Base-by-base conservation (phyloP, 139 green algal genomes). In the Chlorella sp. region DNA sequence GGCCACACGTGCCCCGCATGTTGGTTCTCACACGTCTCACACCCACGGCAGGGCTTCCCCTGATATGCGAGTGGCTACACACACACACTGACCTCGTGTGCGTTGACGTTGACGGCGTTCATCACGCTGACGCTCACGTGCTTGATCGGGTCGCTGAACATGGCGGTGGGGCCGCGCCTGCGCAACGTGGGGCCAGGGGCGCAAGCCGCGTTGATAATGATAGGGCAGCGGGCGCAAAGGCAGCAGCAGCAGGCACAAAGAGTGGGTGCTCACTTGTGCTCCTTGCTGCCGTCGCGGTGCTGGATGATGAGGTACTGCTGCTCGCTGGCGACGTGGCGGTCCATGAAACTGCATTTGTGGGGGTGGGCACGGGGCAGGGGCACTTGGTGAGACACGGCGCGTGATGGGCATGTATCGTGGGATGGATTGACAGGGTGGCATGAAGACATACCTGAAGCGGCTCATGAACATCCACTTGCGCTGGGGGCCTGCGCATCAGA, bases 21-120 rank as follows among this genome's bases (percentile, higher is more conserved):
- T n/a, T n/a, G n/a, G n/a, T n/a, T n/a, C n/a, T n/a, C n/a, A n/a
- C n/a, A n/a, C n/a, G n/a, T n/a, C n/a, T n/a, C n/a, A n/a, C n/a
- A n/a, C n/a, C n/a, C n/a, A n/a, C n/a, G n/a, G n/a, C n/a, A n/a
- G n/a, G n/a, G n/a, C n/a, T n/a, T n/a, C n/a, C n/a, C n/a, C n/a
- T n/a, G n/a, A n/a, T n/a, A n/a, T n/a, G n/a, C n/a, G n/a, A n/a
- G n/a, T n/a, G n/a, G n/a, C n/a, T n/a, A n/a, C n/a, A n/a, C n/a
- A n/a, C n/a, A n/a, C n/a, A 75, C 70, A 60, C 69, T 69, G 33
- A 75, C 70, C 55, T 74, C 70, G 60, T 67, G 69, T 2, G 70
- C 70, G 50, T 75, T 59, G 10, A 75, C 70, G 10, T 55, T 75
- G 31, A 75, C 70, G 4, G 70, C 70, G 60, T 75, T 50, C 70